Evolutionary conservation across 164 flowering plant genomes (phyloP), one percentile per base, ranked within the genome.

Genomic region (Houttuynia cordata): DNA sequence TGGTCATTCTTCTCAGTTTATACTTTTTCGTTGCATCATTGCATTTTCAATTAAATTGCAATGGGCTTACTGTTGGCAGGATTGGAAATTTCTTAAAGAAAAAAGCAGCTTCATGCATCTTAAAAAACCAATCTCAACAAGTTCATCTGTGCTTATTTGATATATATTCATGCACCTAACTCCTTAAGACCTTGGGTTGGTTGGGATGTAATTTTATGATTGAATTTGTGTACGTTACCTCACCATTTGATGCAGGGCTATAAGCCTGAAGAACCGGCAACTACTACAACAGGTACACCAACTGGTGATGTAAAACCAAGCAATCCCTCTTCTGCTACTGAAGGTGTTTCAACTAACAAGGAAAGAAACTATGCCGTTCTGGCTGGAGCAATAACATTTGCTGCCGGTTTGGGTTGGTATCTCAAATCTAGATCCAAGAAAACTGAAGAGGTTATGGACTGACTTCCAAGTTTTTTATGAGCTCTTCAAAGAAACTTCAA

Each of bases 321-420:
- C 55, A 67, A 61, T n/a, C 47, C 78, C 12, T 39, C 78, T 41
- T 73, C 89, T 13, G 76, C 94, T 37, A 68, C 80, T 34, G 62
- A 79, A 17, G 76, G 77, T 42, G 86, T 77, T 6, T 91, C 97
- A 49, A 78, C 87, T 20, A 84, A 80, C 76, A 88, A 84, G 65
- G 19, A 80, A 67, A 69, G 85, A n/a, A 91, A 91, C 79, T 91
- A 84, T 80, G 97, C 75, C 24, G 88, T 86, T 53, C 61, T 79
- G 18, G 91, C 91, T 54, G 97, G 96, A 50, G 71, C 72, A 0
- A 65, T 79, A 10, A 71, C 96, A 23, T 65, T 39, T 37, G 4
- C 79, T 49, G 83, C 79, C 61, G 85, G 82, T 30, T 62, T 80
- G 19, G 97, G 96, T 39, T 88, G 96, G 96, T 87, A 86, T 60